Base-by-base conservation (phyloP, 108 stramenopile genomes). In the Nitzschia palea region DNA sequence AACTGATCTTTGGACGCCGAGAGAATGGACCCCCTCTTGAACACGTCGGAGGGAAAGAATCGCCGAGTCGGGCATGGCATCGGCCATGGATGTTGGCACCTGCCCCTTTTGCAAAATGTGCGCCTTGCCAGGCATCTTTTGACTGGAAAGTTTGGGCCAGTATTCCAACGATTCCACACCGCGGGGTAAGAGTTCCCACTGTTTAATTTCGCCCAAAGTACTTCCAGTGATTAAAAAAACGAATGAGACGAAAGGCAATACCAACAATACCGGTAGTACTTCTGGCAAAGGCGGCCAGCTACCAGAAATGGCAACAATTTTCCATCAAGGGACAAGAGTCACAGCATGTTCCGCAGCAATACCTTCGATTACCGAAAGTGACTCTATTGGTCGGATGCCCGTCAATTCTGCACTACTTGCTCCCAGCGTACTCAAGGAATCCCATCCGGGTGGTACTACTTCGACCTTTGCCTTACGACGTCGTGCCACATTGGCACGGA, bases 131-230 rank as follows among this genome's bases (percentile, higher is more conserved):
- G 68, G 57, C 10, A 69, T 43, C 22, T 48, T 58, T 51, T 69
- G 68, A 5, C 54, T 43, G 29, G 56, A 27, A 31, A 69, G 45
- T 26, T 55, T 42, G 8, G 68, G 68, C 68, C 68, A 69, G 27
- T 60, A 69, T 51, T 69, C 68, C 26, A 69, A 30, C 14, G 53
- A 28, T 22, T 55, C 44, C 5, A 14, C 28, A 9, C 68, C 68
- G 17, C 37, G 34, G 18, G 56, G 68, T 4, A 69, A 30, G 2
- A 69, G 47, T 31, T 69, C 68, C 56, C 58, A 69, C 60, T 69
- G 68, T 32, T 69, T 69, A 45, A 69, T 42, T 34, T 44, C 58
- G 3, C 68, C 68, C n/a, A 12, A 15, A 10, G 55, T 47, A 34
- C 42, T 34, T 25, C 57, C 68, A 33, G 58, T 55, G n/a, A 69